These are phyloP conservation scores for Pittosporum tobira DNA, from an alignment of 129 eudicot species.

Conservation along the genomic window DNA sequence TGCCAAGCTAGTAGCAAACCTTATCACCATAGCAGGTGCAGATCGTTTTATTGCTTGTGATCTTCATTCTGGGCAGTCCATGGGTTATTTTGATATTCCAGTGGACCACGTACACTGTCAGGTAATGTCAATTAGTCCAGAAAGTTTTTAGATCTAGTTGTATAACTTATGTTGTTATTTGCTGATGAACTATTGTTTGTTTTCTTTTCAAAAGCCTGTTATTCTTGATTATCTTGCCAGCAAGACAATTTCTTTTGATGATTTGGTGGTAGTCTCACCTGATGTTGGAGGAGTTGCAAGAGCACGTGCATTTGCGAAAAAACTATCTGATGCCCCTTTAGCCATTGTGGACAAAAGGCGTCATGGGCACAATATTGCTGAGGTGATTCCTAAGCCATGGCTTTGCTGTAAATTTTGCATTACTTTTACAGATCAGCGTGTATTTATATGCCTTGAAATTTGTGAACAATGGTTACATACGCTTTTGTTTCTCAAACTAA, in stretches of 20 bases:
- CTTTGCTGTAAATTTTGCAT: not conserved
- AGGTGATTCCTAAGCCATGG: slow-evolving; percentile 35
- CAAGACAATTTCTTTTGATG: slow-evolving; percentile 60
- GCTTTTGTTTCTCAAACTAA: not conserved
- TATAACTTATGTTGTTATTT: not conserved
- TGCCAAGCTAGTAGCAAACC: slow-evolving; percentile 76
- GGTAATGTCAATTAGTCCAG: slow-evolving; percentile 35
- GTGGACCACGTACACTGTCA: slow-evolving; percentile 86
- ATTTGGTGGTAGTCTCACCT: slow-evolving; percentile 86
- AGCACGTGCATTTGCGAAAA: slow-evolving; percentile 93
- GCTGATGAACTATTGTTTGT: slow-evolving; percentile 7
- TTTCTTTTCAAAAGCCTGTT: slow-evolving; percentile 57
- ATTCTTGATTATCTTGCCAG: slow-evolving; percentile 92
- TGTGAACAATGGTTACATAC: not conserved
- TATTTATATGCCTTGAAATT: not conserved
- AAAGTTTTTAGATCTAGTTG: not conserved
- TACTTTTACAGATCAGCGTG: not conserved
- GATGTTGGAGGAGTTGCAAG: slow-evolving; percentile 99
- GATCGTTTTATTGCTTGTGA: slow-evolving; percentile 92
- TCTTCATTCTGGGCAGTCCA: slow-evolving; percentile 88
- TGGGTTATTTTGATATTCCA: slow-evolving; percentile 92
- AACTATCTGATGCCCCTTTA: slow-evolving; percentile 82
- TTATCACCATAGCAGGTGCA: slow-evolving; percentile 78
- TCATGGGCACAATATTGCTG: slow-evolving; percentile 83
- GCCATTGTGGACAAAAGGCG: slow-evolving; percentile 96